Evolutionary conservation across 75 land plant genomes (phyloP).

Genomic region (Sequoiadendron giganteum): DNA sequence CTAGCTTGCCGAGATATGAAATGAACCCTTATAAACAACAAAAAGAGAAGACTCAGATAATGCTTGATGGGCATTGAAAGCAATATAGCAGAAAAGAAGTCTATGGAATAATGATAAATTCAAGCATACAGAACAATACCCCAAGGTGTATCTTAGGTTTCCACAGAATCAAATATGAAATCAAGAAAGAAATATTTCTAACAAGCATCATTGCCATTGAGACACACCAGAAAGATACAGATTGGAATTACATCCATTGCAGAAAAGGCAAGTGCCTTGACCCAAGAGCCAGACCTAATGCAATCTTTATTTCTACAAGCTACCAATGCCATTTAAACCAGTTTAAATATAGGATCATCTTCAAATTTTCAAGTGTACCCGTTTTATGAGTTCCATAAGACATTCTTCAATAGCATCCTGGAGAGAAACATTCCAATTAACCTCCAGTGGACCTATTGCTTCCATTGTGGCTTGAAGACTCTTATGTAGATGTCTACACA

Average conservation of each 20-base stretch:
- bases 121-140: neutral
- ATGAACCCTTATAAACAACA: neutral
- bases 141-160: neutral
- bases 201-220: neutral
- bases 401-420: constrained; percentile 86
- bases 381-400: constrained; percentile 70
- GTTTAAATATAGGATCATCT: neutral
- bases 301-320: neutral
- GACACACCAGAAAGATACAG: neutral
- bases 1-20: neutral
- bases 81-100: neutral
- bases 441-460: constrained; percentile 44
- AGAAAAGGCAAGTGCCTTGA: neutral
- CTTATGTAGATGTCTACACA: constrained; percentile 84
- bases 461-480: constrained; percentile 70
- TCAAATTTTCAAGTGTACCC: constrained; percentile 36
- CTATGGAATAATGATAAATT: neutral
- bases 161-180: neutral
- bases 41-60: neutral
- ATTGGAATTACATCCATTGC: neutral
- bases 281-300: too few relatives aligned
- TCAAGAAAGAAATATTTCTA: neutral
- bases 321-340: neutral
- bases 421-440: constrained; percentile 49
- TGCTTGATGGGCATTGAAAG: neutral